phyloP scores from a whole-genome alignment of 257 asterid species.

The Leonotis leonurus region DNA sequence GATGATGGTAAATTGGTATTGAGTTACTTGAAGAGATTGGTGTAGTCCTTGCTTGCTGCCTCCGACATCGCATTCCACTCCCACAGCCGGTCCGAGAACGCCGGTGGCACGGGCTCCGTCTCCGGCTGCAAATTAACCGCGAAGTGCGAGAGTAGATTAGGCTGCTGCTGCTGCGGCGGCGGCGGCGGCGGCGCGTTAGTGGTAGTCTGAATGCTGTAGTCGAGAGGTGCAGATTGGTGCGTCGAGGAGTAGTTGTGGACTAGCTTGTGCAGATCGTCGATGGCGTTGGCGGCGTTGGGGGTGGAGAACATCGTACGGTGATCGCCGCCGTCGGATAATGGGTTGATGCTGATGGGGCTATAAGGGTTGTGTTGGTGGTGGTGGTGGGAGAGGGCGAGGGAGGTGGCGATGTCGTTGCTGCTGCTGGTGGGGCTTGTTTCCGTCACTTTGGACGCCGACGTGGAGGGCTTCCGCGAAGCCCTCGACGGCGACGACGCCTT shows the following conservation, averaged over 20 bases:
- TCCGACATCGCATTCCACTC: constrained; percentile 61
- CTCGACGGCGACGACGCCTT: no score
- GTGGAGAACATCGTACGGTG: constrained; percentile 23
- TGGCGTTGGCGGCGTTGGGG: constrained; percentile 18
- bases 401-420: constrained; percentile 36
- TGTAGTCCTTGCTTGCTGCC: constrained; percentile 31
- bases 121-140: no score
- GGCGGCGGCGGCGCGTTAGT: constrained; percentile 23
- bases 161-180: no score
- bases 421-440: constrained; percentile 54
- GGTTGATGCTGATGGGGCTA: constrained; percentile 16
- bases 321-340: constrained; percentile 15
- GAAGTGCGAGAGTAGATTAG: constrained; percentile 33
- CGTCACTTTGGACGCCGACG: no score
- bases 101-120: constrained; percentile 3
- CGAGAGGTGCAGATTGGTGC: constrained; percentile 15
- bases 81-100: constrained; percentile 62
- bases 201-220: constrained; percentile 15
- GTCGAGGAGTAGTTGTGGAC: constrained; percentile 36
- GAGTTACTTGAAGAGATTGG: constrained; percentile 42
- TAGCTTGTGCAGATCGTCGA: constrained; percentile 68
- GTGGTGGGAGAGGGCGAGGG: constrained; percentile 40
- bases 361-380: constrained; percentile 24
- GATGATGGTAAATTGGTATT: no score
- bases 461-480: no score